These are phyloP conservation scores for Puccinia brachypodii DNA, from an alignment of 1,284 basidiomycete genomes.

Conservation along the genomic window DNA sequence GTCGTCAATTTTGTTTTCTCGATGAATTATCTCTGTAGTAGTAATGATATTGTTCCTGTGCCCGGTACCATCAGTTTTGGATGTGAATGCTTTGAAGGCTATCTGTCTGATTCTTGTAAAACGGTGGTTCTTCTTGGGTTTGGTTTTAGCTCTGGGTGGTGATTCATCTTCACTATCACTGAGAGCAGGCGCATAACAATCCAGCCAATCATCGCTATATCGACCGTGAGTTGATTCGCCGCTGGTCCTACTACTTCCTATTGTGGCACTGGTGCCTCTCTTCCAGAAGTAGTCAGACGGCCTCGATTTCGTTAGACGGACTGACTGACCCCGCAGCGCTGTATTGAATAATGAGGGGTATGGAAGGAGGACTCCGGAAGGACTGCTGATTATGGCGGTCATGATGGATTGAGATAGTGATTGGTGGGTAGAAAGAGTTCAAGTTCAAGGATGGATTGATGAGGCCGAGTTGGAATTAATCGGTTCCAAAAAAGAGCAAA, in stretches of 20 bases:
- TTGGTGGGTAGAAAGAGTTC: neutral
- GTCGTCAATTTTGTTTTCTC: neutral
- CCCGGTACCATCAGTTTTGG: conserved; percentile 15
- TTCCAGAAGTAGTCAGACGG: conserved; percentile 41
- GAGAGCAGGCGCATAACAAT: conserved; percentile 6
- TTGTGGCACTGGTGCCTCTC: conserved; percentile 1
- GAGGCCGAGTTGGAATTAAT: neutral
- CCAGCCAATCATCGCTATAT: conserved; percentile 8
- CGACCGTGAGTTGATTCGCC: neutral
- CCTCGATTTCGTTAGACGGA: neutral
- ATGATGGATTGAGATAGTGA: neutral
- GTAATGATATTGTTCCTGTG: conserved; percentile 20
- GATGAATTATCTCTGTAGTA: conserved; percentile 4
- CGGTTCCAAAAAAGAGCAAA: neutral
- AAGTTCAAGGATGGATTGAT: neutral
- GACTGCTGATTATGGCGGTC: neutral
- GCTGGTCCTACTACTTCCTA: neutral
- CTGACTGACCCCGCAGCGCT: conserved; percentile 1
- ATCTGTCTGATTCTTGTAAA: conserved; percentile 26
- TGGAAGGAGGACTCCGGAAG: neutral
- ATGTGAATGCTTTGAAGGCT: conserved; percentile 41
- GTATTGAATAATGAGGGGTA: conserved; percentile 7
- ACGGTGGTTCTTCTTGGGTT: conserved; percentile 2
- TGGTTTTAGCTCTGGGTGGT: neutral
- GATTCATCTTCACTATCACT: conserved; percentile 44